These are phyloP conservation scores for Fusarium annulatum DNA, from an alignment of 2,329 filamentous ascomycete genomes.

Conservation along the genomic window DNA sequence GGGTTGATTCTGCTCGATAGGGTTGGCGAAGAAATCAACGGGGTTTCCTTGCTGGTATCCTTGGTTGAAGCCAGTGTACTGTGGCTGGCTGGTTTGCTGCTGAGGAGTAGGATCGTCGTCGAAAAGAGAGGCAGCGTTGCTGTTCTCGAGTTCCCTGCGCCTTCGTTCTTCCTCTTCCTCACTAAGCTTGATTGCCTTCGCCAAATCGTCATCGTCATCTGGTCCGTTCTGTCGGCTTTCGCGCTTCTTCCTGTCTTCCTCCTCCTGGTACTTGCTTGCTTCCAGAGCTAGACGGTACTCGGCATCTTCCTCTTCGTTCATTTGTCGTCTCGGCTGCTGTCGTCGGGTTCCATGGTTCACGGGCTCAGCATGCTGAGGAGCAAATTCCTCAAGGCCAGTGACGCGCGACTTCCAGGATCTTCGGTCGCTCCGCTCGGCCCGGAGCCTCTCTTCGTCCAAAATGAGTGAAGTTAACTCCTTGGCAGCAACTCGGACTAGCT, in stretches of 20 bases:
- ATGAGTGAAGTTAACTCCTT: constrained; percentile 95
- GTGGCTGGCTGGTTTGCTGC: constrained; percentile 69
- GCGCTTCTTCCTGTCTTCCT: constrained; percentile 85
- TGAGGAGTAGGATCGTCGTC: constrained; percentile 75
- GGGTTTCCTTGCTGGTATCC: constrained; percentile 97
- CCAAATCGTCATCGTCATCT: constrained; percentile 87
- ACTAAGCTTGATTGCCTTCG: constrained; percentile 94
- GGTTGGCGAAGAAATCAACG: constrained; percentile 98
- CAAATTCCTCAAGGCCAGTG: constrained; percentile 88
- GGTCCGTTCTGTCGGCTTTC: constrained; percentile 66
- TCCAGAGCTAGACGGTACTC: constrained; percentile 93
- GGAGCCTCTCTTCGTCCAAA: constrained; percentile 91
- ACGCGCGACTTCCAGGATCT: constrained; percentile 98
- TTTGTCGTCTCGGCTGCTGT: constrained; percentile 61
- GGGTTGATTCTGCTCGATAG: constrained; percentile 79
- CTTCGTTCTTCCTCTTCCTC: constrained; percentile 93
- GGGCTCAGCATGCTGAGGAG: constrained; percentile 56
- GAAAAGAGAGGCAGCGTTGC: constrained; percentile 87
- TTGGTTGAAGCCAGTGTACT: constrained; percentile 92
- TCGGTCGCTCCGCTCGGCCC: constrained; percentile 88
- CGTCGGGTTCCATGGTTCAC: constrained; percentile 45
- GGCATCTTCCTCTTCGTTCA: constrained; percentile 83
- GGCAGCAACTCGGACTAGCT: constrained; percentile 87
- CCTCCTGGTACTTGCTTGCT: constrained; percentile 93
- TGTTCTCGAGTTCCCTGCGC: constrained; percentile 85